Percentiles rank a stretch among this genome's conserved stretches.
Conservation (phyloP, 2,329 filamentous ascomycete species). For the Stagonosporopsis chrysanthemi region DNA sequence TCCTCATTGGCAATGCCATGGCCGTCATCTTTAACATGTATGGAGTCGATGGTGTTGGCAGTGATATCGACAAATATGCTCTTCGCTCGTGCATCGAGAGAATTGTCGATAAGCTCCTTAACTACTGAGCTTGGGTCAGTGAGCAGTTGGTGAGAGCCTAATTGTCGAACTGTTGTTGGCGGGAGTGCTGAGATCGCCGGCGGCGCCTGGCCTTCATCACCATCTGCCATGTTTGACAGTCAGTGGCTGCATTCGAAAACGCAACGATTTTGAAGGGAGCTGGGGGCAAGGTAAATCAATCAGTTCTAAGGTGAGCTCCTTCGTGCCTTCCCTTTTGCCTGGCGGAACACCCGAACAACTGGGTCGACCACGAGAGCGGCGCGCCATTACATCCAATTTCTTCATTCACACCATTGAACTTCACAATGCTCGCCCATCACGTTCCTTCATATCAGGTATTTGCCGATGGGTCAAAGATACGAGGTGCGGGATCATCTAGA, state of each 20-base stretch:
- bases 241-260: background rate
- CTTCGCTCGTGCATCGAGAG: constrained; percentile 74
- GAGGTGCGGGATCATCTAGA: background rate
- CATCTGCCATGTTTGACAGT: background rate
- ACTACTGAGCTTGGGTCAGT: constrained; percentile 67
- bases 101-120: constrained; percentile 81
- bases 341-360: background rate
- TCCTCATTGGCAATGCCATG: constrained; percentile 71
- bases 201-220: background rate
- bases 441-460: background rate
- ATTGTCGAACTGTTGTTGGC: constrained; percentile 57
- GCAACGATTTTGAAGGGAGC: background rate
- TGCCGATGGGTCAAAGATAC: background rate
- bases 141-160: constrained; percentile 69
- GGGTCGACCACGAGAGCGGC: background rate
- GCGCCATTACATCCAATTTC: constrained; percentile 19
- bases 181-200: constrained; percentile 52
- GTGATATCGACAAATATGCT: constrained; percentile 71
- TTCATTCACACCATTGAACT: background rate
- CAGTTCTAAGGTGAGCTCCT: constrained; percentile 12
- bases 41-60: constrained; percentile 70
- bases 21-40: constrained; percentile 74
- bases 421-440: too few relatives aligned
- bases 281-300: background rate
- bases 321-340: constrained; percentile 30